These are phyloP conservation scores for Alternaria sp. DNA, from an alignment of 2,329 filamentous ascomycete genomes.

Conservation along the genomic window DNA sequence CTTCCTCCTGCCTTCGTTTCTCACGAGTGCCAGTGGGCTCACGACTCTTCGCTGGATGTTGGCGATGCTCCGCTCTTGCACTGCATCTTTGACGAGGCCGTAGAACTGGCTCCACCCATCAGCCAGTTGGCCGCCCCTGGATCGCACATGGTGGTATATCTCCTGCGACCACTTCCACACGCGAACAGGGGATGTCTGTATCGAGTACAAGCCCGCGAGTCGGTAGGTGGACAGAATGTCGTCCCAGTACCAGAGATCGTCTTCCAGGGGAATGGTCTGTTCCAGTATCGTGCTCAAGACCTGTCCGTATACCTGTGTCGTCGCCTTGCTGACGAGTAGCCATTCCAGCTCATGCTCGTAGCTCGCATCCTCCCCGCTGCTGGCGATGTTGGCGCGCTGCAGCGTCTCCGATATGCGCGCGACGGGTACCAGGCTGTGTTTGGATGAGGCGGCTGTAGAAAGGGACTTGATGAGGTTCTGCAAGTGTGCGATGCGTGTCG, in stretches of 20 bases:
- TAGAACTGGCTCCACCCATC: constrained; percentile 73
- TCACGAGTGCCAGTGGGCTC: constrained; percentile 78
- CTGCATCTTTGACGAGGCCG: constrained; percentile 76
- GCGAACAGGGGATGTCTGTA: constrained; percentile 83
- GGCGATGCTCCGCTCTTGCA: constrained; percentile 74
- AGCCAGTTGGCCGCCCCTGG: constrained; percentile 51
- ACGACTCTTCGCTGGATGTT: constrained; percentile 77
- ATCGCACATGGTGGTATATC: constrained; percentile 70
- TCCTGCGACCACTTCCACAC: constrained; percentile 76
- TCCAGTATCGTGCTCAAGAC: constrained; percentile 80
- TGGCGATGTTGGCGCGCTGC: constrained; percentile 66
- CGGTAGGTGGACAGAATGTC: constrained; percentile 80
- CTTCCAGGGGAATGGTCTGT: constrained; percentile 81
- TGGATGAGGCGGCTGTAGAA: constrained; percentile 72
- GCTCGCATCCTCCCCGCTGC: constrained; percentile 39
- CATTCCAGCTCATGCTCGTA: constrained; percentile 86
- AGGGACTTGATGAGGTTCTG: constrained; percentile 74
- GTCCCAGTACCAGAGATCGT: constrained; percentile 97
- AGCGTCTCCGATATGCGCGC: constrained; percentile 69
- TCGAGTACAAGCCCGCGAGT: constrained; percentile 80
- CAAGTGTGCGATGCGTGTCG: constrained; percentile 65
- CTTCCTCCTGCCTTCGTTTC: constrained; percentile 78
- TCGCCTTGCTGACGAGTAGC: constrained; percentile 89
- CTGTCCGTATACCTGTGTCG: constrained; percentile 86
- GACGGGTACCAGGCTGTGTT: constrained; percentile 66